Percentiles rank a stretch among this genome's conserved stretches.
These are phyloP conservation scores for Ceratobasidium sp. DNA, from an alignment of 1,284 basidiomycete species.

Conservation along the genomic window DNA sequence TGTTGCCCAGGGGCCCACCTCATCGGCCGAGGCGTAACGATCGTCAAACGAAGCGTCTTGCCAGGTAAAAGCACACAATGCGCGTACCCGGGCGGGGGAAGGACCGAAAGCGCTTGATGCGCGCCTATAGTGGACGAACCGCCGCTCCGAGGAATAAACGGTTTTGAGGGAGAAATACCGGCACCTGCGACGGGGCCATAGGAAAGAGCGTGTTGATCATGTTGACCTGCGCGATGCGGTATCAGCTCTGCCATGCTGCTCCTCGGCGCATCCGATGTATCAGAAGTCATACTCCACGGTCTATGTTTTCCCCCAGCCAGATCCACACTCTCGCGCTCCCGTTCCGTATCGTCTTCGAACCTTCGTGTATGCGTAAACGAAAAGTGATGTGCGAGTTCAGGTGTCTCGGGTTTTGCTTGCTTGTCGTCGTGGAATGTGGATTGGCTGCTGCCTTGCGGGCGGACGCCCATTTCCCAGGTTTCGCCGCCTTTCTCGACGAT, in stretches of 20 bases:
- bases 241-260: conserved; percentile 34
- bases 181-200: conserved; percentile 20
- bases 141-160: not conserved
- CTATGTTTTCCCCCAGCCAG: conserved; percentile 15
- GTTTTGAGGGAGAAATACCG: conserved; percentile 22
- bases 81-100: conserved; percentile 74
- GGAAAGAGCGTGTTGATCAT: not conserved
- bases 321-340: conserved; percentile 18
- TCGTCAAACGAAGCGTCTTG: conserved; percentile 76
- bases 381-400: conserved; percentile 14
- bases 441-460: conserved; percentile 15
- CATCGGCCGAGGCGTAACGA: conserved; percentile 69
- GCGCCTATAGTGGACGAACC: not conserved
- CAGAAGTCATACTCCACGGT: conserved; percentile 29
- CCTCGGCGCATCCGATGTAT: not conserved
- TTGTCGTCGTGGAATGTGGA: conserved; percentile 21
- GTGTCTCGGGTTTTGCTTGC: not conserved
- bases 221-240: conserved; percentile 2
- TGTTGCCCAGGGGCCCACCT: conserved; percentile 84
- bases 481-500: conserved; percentile 28
- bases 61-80: conserved; percentile 84
- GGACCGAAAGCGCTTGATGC: conserved; percentile 14
- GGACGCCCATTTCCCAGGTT: conserved; percentile 44
- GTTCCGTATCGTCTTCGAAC: not conserved
- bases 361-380: not conserved